Conservation (phyloP, 2,329 filamentous ascomycete genomes). For the Ramularia collo-cygni region DNA sequence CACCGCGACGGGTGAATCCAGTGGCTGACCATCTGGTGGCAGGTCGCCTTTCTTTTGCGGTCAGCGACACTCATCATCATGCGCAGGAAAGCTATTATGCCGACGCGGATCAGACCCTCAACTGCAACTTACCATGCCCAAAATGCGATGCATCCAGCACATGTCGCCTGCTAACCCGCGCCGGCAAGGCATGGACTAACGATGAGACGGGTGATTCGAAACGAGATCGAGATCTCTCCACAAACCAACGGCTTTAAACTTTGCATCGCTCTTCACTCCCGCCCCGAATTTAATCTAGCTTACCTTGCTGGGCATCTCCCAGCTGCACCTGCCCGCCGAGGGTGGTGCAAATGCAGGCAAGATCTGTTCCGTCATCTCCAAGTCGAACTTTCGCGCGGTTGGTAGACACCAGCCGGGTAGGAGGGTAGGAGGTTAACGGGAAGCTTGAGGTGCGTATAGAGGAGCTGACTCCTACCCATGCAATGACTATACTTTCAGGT, state of each 20-base stretch:
- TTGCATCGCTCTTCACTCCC: constrained; percentile 14
- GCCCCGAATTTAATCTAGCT: constrained; percentile 12
- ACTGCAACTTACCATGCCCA: too few species aligned
- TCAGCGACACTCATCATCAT: too few species aligned
- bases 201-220: constrained; percentile 11
- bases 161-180: constrained; percentile 11
- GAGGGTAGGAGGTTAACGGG: constrained; percentile 10
- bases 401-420: constrained; percentile 13
- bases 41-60: too few species aligned
- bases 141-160: constrained; percentile 3
- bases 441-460: constrained; percentile 8
- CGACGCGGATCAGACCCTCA: constrained; percentile 7
- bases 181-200: not conserved
- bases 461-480: constrained; percentile 11
- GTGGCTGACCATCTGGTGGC: too few species aligned
- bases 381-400: constrained; percentile 1
- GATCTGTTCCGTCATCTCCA: constrained; percentile 19
- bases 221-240: constrained; percentile 18
- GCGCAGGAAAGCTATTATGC: too few species aligned
- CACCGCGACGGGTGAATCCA: too few species aligned
- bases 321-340: too few species aligned
- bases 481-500: not conserved
- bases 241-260: constrained; percentile 14
- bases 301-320: constrained; percentile 8
- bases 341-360: constrained; percentile 13